Evolutionary conservation across 2,329 filamentous ascomycete genomes (phyloP).

Genomic region (Epichloe scottii): DNA sequence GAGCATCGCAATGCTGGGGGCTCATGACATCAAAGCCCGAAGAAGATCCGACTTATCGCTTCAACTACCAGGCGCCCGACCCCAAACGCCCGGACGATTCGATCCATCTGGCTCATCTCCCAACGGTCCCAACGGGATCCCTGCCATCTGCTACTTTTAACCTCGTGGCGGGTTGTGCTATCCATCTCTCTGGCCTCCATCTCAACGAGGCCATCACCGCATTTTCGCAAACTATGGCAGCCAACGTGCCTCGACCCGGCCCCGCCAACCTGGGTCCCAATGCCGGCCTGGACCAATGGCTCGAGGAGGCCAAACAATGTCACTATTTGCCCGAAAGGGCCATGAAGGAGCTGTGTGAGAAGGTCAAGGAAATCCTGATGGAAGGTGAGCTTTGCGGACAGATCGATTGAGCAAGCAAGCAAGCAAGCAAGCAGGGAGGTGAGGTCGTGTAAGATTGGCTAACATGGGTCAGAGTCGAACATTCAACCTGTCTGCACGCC

Average conservation of each 20-base stretch:
- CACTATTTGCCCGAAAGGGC: constrained; percentile 90
- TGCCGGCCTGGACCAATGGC: constrained; percentile 88
- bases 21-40: constrained; percentile 11
- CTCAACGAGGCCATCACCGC: constrained; percentile 9
- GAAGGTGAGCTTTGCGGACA: constrained; percentile 49
- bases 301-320: constrained; percentile 92
- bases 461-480: constrained; percentile 62
- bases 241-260: constrained; percentile 69
- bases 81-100: neutral
- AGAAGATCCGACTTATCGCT: constrained; percentile 17
- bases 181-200: constrained; percentile 9
- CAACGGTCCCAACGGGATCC: constrained; percentile 2
- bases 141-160: constrained; percentile 12
- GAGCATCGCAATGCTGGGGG: too few relatives aligned
- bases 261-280: constrained; percentile 74
- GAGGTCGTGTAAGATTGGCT: neutral
- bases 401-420: too few relatives aligned
- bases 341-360: constrained; percentile 98
- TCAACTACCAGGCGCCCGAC: constrained; percentile 2
- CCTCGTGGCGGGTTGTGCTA: constrained; percentile 9
- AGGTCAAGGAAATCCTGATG: constrained; percentile 98
- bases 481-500: constrained; percentile 96
- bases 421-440: neutral
- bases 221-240: constrained; percentile 23
- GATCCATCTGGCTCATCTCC: neutral